Evolutionary conservation across 1,284 basidiomycete species (phyloP).

Genomic region (Chalciporus sp.): DNA sequence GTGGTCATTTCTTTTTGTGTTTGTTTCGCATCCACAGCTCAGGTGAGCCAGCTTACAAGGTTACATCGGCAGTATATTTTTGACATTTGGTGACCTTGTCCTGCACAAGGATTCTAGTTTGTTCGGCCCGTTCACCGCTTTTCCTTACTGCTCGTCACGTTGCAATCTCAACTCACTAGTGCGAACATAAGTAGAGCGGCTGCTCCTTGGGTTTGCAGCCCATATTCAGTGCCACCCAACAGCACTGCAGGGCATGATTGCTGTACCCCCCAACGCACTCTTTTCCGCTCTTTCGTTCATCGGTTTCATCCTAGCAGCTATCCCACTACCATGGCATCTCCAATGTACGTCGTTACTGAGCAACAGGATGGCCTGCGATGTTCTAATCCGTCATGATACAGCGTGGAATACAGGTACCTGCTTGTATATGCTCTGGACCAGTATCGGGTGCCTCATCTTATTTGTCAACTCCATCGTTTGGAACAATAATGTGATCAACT

Average conservation of each 20-base stretch:
- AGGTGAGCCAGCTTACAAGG: no score
- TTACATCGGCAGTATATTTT: no score
- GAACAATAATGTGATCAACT: slow-evolving; percentile 57
- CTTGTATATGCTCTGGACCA: slow-evolving; percentile 65
- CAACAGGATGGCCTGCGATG: neutral
- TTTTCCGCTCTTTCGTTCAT: slow-evolving; percentile 42
- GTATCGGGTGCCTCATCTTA: slow-evolving; percentile 53
- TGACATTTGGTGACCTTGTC: no score
- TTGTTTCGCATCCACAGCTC: no score
- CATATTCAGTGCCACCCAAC: no score
- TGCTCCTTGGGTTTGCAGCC: no score
- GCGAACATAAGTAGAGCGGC: no score
- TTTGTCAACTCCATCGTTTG: slow-evolving; percentile 71
- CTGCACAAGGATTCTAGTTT: no score
- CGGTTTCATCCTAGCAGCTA: slow-evolving; percentile 48
- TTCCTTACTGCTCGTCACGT: no score
- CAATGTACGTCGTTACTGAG: slow-evolving; percentile 25
- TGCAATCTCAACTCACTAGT: no score
- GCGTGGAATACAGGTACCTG: slow-evolving; percentile 62
- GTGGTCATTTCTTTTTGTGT: no score
- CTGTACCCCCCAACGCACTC: slow-evolving; percentile 6
- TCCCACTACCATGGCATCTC: slow-evolving; percentile 64
- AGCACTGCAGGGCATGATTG: neutral
- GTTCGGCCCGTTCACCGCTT: no score
- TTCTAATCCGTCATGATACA: slow-evolving; percentile 4